These are phyloP conservation scores for Salix dunnii DNA, from an alignment of 345 rosid species.

Conservation along the genomic window DNA sequence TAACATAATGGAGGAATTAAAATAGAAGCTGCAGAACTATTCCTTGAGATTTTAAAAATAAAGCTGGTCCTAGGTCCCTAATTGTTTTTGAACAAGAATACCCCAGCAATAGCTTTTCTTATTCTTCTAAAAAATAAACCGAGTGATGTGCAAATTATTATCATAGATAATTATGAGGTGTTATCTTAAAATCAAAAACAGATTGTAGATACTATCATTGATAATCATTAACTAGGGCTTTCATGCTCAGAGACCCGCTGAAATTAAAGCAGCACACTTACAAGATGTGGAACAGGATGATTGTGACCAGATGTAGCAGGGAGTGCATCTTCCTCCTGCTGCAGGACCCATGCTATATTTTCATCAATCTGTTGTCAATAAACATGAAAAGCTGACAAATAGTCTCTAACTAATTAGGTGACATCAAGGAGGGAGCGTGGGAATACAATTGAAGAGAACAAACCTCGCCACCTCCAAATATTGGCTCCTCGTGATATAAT, in stretches of 20 bases:
- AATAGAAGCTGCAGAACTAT: background rate
- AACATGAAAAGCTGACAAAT: background rate
- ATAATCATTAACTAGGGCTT: background rate
- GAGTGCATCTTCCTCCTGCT: constrained; percentile 51
- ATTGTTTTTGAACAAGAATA: background rate
- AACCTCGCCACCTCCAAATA: constrained; percentile 47
- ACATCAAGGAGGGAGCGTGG: background rate
- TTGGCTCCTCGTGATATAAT: constrained; percentile 54
- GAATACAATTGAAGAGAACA: constrained; percentile 7
- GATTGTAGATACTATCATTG: background rate
- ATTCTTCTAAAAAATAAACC: background rate
- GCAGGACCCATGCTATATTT: constrained; percentile 53
- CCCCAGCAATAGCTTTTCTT: background rate
- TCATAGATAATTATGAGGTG: background rate
- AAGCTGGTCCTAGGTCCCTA: background rate
- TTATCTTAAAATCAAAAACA: background rate
- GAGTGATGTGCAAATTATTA: background rate
- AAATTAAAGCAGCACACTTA: constrained; percentile 29
- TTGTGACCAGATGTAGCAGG: constrained; percentile 32
- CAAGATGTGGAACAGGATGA: constrained; percentile 31
- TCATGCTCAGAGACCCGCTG: background rate
- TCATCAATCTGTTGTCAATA: constrained; percentile 51
- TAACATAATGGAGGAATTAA: background rate
- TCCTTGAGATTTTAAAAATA: background rate
- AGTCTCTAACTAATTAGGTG: constrained; percentile 1